A percentile compares a stretch with the other conserved stretches of the same genome.
phyloP scores from a whole-genome alignment of 2,329 filamentous ascomycete genomes.

The Diaporthe sp. region DNA sequence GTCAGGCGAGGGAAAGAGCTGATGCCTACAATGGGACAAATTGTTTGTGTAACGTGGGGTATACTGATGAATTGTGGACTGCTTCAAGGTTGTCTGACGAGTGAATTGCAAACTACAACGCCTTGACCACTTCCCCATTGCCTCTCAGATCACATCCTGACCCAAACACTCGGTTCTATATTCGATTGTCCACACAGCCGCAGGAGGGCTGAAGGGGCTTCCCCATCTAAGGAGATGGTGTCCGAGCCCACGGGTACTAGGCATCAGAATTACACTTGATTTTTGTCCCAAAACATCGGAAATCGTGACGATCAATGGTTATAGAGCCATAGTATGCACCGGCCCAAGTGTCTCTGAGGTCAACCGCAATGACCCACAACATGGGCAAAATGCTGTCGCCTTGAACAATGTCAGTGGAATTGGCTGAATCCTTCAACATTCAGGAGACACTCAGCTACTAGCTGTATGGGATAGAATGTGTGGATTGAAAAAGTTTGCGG shows the following conservation, averaged over 20 bases:
- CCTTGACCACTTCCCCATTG: background rate
- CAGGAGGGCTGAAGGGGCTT: background rate
- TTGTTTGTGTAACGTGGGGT: background rate
- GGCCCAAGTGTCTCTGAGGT: background rate
- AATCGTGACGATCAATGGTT: background rate
- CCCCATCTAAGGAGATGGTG: background rate
- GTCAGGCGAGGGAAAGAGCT: background rate
- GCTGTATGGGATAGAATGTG: background rate
- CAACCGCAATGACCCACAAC: background rate
- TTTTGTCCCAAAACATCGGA: background rate
- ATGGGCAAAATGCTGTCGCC: background rate
- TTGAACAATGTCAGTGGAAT: background rate
- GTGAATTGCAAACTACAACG: background rate
- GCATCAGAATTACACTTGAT: background rate
- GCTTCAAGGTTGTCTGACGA: background rate
- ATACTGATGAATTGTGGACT: constrained; percentile 1
- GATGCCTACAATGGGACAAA: background rate
- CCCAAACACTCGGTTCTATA: background rate
- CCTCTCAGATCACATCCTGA: background rate
- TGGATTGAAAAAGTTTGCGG: background rate
- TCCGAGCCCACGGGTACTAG: background rate
- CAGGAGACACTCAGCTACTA: background rate
- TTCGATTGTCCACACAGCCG: background rate
- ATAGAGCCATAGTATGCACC: background rate
- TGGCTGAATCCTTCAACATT: background rate